Evolutionary conservation across 768 basidiomycete genomes (phyloP).

Genomic region (Serendipita sp.): DNA sequence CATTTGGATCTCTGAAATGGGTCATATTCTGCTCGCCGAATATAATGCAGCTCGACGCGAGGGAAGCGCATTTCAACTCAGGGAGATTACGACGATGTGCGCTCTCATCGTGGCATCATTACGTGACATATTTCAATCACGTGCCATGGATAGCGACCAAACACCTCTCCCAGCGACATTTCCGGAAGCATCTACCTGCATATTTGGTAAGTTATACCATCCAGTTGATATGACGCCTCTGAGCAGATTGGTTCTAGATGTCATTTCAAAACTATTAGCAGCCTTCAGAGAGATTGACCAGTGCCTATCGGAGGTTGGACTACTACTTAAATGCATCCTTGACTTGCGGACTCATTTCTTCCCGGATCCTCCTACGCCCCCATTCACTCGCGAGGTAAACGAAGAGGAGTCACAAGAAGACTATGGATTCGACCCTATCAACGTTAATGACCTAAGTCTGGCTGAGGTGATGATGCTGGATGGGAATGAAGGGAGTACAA

Average conservation of each 20-base stretch:
- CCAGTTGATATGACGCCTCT: not conserved
- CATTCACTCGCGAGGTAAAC: not conserved
- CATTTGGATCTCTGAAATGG: not conserved
- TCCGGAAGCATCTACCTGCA: not conserved
- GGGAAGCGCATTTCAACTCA: not conserved
- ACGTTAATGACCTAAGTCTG: not conserved
- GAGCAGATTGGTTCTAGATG: not conserved
- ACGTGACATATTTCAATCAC: not conserved
- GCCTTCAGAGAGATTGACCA: not conserved
- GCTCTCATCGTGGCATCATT: not conserved
- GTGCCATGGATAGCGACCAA: not conserved
- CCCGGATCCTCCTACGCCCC: not conserved
- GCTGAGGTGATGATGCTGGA: not conserved
- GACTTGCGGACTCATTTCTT: not conserved
- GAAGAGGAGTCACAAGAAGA: constrained; percentile 6
- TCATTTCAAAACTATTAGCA: not conserved
- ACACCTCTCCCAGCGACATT: not conserved
- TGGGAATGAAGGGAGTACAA: not conserved
- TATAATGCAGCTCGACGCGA: not conserved
- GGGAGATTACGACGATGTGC: not conserved
- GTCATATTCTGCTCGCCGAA: not conserved
- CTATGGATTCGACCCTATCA: not conserved
- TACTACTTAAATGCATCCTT: not conserved
- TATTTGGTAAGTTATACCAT: not conserved
- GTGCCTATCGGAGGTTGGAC: not conserved